Evolutionary conservation across 202 grass and related monocot genomes (phyloP), one percentile per base, ranked within the genome.

Genomic region (Miscanthus sacchariflorus): DNA sequence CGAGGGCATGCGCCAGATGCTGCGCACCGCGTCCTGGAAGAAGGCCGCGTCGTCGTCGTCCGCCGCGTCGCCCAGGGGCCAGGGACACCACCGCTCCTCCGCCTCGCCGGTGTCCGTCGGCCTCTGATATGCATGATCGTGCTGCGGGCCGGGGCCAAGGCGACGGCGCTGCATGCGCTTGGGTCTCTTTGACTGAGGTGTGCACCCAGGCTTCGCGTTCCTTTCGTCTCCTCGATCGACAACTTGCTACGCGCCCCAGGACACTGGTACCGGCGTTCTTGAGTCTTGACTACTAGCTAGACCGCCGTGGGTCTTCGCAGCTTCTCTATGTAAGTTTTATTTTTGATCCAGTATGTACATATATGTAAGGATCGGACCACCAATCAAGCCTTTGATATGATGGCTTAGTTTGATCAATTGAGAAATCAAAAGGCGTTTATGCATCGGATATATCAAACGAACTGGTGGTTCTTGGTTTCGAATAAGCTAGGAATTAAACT

Each of bases 1-100:
- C 45, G 89, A 96, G 25, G 94, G 94, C 74, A 99, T 99, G 96
- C 74, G 92, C 58, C 94, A 96, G 73, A 84, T 96, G 83, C 91
- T 96, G 78, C 92, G 94, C 83, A 89, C 87, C 50, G 91, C 91
- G 17, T 83, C 74, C 4, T 49, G 83, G 77, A 92, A 77, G 74
- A 33, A 49, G 14, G 10, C 64, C 46, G 35, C 80, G 6, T 40
- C 68, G 18, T 49, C 42, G 7, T 50, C 50, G 9, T 46, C 61
- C 0, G 11, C 69, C 17, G 56, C 38, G 24, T 8, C 76, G 2
- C 25, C 70, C 13, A n/a, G 33, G 52, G 50, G n/a, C 7, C 12
- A 12, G 58, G 25, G 2, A 2, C 89, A 75, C 68, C 85, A 84
- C 81, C 69, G n/a, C 82, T 1, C 65, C 23, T 76, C 49, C 50